Evolutionary conservation across 441 rosid species (phyloP), one percentile per base, ranked within the genome.

Genomic region (Pelargonium myrrhifolium): DNA sequence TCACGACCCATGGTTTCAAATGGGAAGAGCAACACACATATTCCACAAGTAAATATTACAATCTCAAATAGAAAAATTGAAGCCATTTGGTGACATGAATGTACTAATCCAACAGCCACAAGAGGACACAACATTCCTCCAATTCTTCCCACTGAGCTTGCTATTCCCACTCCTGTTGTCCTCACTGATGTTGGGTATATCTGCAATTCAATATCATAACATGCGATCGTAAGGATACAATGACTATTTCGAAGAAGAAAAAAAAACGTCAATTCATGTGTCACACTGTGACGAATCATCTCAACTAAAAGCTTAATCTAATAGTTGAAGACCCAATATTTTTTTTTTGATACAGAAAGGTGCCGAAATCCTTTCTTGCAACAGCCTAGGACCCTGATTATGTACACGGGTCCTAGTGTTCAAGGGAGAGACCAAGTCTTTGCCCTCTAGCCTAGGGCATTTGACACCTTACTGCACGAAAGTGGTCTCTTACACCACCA

Each of bases 61-160:
- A 71, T 58, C 84, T 75, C 86, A 42, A 93, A 93, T 37, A 93
- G 79, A 64, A 87, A 39, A 53, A 93, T 66, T 0, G 97, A 87
- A 18, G 74, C 79, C 0, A 82, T 78, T 80, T 83, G 93, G 75
- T 84, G 94, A 35, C 98, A 93, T 69, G 89, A 88, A 31, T 89
- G 85, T 56, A 91, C 87, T 71, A 93, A 79, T 70, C 85, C 86
- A 66, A 93, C 95, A 3, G 98, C 97, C 67, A 89, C 95, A 5
- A 89, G 84, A 24, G 98, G 98, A 58, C 95, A 85, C 17, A 86
- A 26, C 84, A 85, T 85, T 67, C 98, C 98, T 20, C 97, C 98
- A 4, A 93, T 86, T 79, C 97, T 84, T 68, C 97, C 98, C 65
- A 93, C 77, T 0, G 97, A 82, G 79, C 96, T 90, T 11, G 80